Evolutionary conservation across 2,329 filamentous ascomycete genomes (phyloP).

Genomic region (Trichoderma aggressivum): DNA sequence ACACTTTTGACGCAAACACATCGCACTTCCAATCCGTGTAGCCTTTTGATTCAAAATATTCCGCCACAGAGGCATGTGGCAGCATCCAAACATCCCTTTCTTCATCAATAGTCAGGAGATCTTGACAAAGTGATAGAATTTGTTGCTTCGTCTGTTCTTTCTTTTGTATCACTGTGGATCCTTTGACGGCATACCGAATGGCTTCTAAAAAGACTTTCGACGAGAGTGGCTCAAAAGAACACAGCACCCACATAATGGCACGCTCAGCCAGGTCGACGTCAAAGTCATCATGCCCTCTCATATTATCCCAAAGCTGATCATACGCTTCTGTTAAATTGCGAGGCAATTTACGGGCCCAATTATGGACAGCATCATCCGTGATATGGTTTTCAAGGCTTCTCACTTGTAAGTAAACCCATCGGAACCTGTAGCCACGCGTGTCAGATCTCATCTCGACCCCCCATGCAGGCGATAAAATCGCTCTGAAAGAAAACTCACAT

Average conservation of each 20-base stretch:
- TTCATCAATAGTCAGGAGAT: not conserved
- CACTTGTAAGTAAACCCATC: conserved; percentile 24
- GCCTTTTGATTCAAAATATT: not conserved
- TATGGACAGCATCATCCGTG: conserved; percentile 15
- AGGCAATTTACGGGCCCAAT: conserved; percentile 17
- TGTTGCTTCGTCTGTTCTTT: not conserved
- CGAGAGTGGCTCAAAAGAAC: not conserved
- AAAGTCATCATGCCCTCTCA: not conserved
- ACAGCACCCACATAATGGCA: conserved; percentile 3
- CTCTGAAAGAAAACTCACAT: not conserved
- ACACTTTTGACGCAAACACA: not conserved
- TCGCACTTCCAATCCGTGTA: not conserved
- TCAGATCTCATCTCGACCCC: not conserved
- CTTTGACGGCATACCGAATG: not conserved
- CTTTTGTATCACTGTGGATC: not conserved
- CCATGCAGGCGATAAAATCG: not conserved
- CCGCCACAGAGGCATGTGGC: conserved; percentile 15
- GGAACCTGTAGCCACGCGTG: conserved; percentile 18
- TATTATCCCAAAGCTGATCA: conserved; percentile 8
- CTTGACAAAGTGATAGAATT: conserved; percentile 12
- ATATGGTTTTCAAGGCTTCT: conserved; percentile 8
- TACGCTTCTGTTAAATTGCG: conserved; percentile 19
- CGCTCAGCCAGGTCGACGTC: not conserved
- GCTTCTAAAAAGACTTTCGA: not conserved
- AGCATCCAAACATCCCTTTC: not conserved